A percentile compares a stretch with the other conserved stretches of the same genome.
Conservation (phyloP, 2,329 filamentous ascomycete genomes). For the Colletotrichum tropicicola region DNA sequence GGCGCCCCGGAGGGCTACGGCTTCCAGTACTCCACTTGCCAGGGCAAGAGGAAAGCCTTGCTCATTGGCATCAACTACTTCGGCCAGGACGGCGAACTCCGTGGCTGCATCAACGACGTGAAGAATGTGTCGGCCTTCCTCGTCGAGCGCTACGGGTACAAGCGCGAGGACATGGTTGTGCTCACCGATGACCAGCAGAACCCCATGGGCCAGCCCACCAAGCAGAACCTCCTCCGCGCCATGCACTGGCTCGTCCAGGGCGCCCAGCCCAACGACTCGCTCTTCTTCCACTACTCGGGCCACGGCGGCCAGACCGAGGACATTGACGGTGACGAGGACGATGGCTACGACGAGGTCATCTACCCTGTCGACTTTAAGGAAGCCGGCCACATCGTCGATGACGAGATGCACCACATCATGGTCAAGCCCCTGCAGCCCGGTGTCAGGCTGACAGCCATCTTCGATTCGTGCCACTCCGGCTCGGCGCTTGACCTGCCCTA, state of each 20-base stretch:
- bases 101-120: constrained; percentile 84
- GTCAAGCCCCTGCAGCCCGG: constrained; percentile 82
- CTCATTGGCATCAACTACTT: constrained; percentile 87
- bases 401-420: constrained; percentile 81
- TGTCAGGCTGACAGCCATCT: constrained; percentile 85
- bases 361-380: constrained; percentile 78
- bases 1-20: constrained; percentile 75
- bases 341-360: constrained; percentile 81
- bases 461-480: constrained; percentile 83
- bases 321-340: constrained; percentile 78
- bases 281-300: constrained; percentile 83
- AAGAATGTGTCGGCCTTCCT: constrained; percentile 80
- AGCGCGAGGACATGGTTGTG: constrained; percentile 82
- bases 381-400: constrained; percentile 79
- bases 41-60: constrained; percentile 76
- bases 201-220: constrained; percentile 77
- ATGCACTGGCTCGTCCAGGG: constrained; percentile 80
- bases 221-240: constrained; percentile 76
- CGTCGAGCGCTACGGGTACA: constrained; percentile 74
- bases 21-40: constrained; percentile 81
- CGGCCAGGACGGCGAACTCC: constrained; percentile 74
- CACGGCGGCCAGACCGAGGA: constrained; percentile 82
- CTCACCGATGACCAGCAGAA: constrained; percentile 80
- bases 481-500: constrained; percentile 82
- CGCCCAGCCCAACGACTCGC: constrained; percentile 76